Evolutionary conservation across 176 grass and related monocot species (phyloP).

Genomic region (Secale cereale): DNA sequence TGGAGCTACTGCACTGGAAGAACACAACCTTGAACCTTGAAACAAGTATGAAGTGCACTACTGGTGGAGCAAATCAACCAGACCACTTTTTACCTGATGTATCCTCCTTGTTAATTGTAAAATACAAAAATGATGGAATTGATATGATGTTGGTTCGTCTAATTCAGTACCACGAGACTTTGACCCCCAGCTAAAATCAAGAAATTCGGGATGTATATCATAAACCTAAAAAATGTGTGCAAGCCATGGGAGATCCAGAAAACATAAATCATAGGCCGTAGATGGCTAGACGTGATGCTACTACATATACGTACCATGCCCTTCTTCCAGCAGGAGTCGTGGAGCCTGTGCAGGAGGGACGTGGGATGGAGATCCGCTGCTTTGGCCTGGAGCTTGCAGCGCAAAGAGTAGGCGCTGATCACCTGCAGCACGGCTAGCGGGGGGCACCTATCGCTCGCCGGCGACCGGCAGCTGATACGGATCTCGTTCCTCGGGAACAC

Average conservation of each 20-base stretch:
- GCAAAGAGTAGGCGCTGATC: slow-evolving; percentile 45
- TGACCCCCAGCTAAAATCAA: not conserved
- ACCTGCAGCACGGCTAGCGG: slow-evolving; percentile 49
- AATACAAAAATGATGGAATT: not conserved
- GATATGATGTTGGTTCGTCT: not conserved
- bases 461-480: slow-evolving; percentile 46
- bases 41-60: not conserved
- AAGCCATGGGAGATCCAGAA: not conserved
- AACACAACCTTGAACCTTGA: not conserved
- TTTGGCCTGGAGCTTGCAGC: slow-evolving; percentile 52
- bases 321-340: slow-evolving; percentile 48
- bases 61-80: not conserved
- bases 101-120: not conserved
- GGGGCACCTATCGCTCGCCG: slow-evolving; percentile 43
- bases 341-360: slow-evolving; percentile 24
- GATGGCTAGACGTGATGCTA: not conserved
- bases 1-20: too few relatives aligned
- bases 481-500: slow-evolving; percentile 34
- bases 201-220: not conserved
- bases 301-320: slow-evolving; percentile 29
- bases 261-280: not conserved
- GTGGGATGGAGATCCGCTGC: slow-evolving; percentile 10
- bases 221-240: not conserved
- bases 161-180: not conserved
- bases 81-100: not conserved